Percentiles rank a stretch among this genome's conserved stretches.
Evolutionary conservation across 805 yeast genomes (phyloP).

Genomic region (Candida boleticola): DNA sequence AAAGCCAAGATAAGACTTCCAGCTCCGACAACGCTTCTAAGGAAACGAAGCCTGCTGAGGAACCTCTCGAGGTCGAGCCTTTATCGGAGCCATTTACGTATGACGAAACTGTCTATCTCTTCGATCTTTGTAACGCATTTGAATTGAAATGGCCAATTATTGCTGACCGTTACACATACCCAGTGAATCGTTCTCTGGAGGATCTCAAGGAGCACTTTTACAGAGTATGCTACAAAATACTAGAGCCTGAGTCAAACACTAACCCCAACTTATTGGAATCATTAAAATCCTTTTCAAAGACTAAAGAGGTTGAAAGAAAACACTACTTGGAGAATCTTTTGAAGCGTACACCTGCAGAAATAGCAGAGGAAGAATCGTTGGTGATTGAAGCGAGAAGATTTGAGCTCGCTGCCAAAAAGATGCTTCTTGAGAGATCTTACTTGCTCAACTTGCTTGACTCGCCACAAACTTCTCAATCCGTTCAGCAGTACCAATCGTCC

Average conservation of each 20-base stretch:
- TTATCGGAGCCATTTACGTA: slow-evolving; percentile 57
- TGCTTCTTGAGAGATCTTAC: slow-evolving; percentile 78
- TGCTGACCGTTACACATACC: slow-evolving; percentile 53
- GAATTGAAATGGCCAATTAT: slow-evolving; percentile 71
- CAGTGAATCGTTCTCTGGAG: slow-evolving; percentile 52
- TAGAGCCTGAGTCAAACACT: slow-evolving; percentile 39
- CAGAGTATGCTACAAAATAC: slow-evolving; percentile 55
- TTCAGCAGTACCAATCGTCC: slow-evolving; percentile 74
- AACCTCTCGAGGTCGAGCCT: slow-evolving; percentile 31
- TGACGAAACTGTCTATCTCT: slow-evolving; percentile 77
- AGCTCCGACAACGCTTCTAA: background rate
- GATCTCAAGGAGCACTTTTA: slow-evolving; percentile 85
- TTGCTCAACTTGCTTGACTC: slow-evolving; percentile 78
- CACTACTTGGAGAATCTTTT: slow-evolving; percentile 73
- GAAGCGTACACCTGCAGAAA: slow-evolving; percentile 89
- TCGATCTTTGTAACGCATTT: slow-evolving; percentile 59
- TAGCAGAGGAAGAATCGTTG: slow-evolving; percentile 95
- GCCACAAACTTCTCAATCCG: slow-evolving; percentile 74
- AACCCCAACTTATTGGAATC: slow-evolving; percentile 53
- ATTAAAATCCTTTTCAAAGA: slow-evolving; percentile 61
- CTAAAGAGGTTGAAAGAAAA: slow-evolving; percentile 76
- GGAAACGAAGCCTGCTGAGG: slow-evolving; percentile 12
- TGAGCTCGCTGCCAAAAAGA: slow-evolving; percentile 88
- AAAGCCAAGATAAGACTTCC: background rate
- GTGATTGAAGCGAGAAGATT: slow-evolving; percentile 90